Conservation (phyloP, 2,329 filamentous ascomycete genomes). For the Drechslerella dactyloides region DNA sequence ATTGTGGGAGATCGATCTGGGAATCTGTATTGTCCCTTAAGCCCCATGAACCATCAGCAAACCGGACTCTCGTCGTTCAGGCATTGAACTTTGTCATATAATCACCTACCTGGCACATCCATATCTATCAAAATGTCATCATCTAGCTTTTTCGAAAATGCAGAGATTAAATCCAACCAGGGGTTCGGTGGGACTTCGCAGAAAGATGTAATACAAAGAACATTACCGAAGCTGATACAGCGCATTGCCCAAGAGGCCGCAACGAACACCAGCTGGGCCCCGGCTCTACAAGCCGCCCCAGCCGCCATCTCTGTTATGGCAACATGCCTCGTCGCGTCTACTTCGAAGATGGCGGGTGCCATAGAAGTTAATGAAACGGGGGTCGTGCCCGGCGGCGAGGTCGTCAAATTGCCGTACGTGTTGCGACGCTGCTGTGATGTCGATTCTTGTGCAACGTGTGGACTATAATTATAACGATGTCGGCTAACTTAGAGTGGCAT, state of each 20-base stretch:
- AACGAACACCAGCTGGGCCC: slow-evolving; percentile 19
- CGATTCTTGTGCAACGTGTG: not conserved
- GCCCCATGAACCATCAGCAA: too few relatives aligned
- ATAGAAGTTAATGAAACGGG: slow-evolving; percentile 22
- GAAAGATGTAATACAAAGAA: slow-evolving; percentile 14
- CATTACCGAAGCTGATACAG: slow-evolving; percentile 28
- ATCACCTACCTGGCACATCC: too few relatives aligned
- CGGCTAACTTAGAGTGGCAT: not conserved
- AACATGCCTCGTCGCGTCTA: slow-evolving; percentile 31
- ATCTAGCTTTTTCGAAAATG: slow-evolving; percentile 2
- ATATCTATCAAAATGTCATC: not conserved
- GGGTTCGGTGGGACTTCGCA: slow-evolving; percentile 1
- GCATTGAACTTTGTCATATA: too few relatives aligned
- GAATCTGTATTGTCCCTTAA: too few relatives aligned
- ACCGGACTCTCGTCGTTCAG: too few relatives aligned
- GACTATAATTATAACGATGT: not conserved
- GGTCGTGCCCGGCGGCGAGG: slow-evolving; percentile 10
- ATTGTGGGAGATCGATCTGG: too few relatives aligned
- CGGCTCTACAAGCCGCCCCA: slow-evolving; percentile 24
- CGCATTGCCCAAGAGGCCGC: slow-evolving; percentile 14
- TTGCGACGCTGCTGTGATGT: slow-evolving; percentile 4
- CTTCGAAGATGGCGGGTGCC: slow-evolving; percentile 17
- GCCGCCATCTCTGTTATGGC: slow-evolving; percentile 33
- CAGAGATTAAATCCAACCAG: not conserved
- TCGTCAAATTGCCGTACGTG: slow-evolving; percentile 20